Evolutionary conservation across 2,329 filamentous ascomycete genomes (phyloP).

Genomic region (Trichoderma endophyticum): DNA sequence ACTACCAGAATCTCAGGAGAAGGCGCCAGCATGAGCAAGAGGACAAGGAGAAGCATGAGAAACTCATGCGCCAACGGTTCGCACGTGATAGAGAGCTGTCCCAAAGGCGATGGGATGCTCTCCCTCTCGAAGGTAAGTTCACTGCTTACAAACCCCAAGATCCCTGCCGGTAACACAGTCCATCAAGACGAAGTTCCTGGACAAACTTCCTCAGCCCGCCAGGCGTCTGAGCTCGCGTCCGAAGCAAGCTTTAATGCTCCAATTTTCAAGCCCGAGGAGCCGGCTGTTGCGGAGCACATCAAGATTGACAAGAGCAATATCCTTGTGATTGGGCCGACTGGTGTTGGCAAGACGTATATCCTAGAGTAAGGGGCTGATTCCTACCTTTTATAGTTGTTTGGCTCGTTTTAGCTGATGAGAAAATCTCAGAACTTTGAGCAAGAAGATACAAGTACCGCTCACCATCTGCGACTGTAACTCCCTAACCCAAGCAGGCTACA

Average conservation of each 20-base stretch:
- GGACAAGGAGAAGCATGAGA: constrained; percentile 56
- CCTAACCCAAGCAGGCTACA: constrained; percentile 94
- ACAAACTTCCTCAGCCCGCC: constrained; percentile 47
- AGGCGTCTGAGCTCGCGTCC: constrained; percentile 37
- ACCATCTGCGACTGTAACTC: constrained; percentile 95
- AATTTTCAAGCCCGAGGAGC: constrained; percentile 50
- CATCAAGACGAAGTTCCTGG: constrained; percentile 53
- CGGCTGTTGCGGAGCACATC: constrained; percentile 46
- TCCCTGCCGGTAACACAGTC: neutral
- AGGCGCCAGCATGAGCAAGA: constrained; percentile 73
- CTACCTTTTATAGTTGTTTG: neutral
- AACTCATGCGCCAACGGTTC: constrained; percentile 66
- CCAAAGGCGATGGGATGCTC: constrained; percentile 55
- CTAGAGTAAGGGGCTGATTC: constrained; percentile 53
- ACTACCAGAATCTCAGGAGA: constrained; percentile 84
- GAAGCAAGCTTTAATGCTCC: constrained; percentile 38
- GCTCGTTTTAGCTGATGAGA: constrained; percentile 22
- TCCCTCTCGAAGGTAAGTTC: constrained; percentile 73
- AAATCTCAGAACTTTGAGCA: constrained; percentile 72
- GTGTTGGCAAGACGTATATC: constrained; percentile 95
- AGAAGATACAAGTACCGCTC: constrained; percentile 91
- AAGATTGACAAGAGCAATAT: constrained; percentile 96
- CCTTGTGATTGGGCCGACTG: constrained; percentile 83
- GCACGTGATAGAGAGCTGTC: constrained; percentile 62
- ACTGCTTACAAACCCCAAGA: neutral